Conservation (phyloP, 2,329 filamentous ascomycete genomes). For the Venturia aucupariae region DNA sequence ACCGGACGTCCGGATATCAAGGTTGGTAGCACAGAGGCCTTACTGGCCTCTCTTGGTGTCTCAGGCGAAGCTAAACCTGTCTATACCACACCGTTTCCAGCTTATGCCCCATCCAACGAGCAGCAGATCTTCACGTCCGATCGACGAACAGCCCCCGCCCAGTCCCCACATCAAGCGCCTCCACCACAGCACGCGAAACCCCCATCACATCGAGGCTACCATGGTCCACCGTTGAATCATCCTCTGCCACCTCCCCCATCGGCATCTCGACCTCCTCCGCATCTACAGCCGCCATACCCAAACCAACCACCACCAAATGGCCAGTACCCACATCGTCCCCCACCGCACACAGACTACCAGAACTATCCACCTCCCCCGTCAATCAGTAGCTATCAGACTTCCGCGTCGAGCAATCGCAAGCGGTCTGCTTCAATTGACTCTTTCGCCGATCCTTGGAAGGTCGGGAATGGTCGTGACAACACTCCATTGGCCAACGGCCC, state of each 20-base stretch:
- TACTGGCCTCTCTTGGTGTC: constrained; percentile 28
- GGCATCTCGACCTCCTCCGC: constrained; percentile 3
- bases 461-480: not conserved
- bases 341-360: not conserved
- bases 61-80: constrained; percentile 29
- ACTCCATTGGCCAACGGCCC: not conserved
- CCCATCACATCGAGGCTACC: not conserved
- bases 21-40: constrained; percentile 23
- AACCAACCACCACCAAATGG: not conserved
- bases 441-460: constrained; percentile 8
- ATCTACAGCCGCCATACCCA: not conserved
- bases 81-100: constrained; percentile 29
- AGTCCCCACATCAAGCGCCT: not conserved
- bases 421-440: not conserved
- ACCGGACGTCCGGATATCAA: constrained; percentile 15
- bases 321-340: not conserved
- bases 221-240: constrained; percentile 4
- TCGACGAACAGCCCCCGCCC: not conserved
- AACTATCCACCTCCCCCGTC: constrained; percentile 1
- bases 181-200: not conserved
- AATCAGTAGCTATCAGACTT: not conserved
- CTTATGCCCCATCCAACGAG: constrained; percentile 23
- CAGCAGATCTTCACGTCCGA: constrained; percentile 5
- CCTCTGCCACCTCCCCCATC: constrained; percentile 3
- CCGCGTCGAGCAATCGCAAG: not conserved